phyloP scores from a whole-genome alignment of 2,329 filamentous ascomycete species.

The Westerdykella ornata region DNA sequence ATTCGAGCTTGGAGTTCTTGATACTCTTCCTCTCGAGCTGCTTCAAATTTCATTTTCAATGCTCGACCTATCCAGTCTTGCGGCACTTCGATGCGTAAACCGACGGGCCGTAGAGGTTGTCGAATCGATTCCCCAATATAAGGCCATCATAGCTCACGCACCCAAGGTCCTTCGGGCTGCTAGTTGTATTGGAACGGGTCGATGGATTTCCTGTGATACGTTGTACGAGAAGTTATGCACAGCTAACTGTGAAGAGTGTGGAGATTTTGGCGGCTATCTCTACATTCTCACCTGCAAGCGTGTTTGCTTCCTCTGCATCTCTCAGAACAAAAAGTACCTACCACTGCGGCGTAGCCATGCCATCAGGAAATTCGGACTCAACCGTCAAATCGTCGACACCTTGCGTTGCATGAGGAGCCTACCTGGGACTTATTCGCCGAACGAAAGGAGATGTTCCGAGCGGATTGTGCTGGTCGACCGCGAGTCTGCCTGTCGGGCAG shows the following conservation, averaged over 20 bases:
- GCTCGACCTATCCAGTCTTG: slow-evolving; percentile 32
- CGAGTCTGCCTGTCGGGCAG: slow-evolving; percentile 7
- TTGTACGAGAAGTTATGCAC: slow-evolving; percentile 33
- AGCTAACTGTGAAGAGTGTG: slow-evolving; percentile 31
- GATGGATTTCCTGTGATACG: slow-evolving; percentile 20
- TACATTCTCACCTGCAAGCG: slow-evolving; percentile 38
- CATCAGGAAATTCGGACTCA: slow-evolving; percentile 7
- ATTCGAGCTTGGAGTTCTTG: slow-evolving; percentile 4
- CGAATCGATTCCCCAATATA: slow-evolving; percentile 36
- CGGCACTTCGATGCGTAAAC: slow-evolving; percentile 34
- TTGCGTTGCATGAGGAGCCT: slow-evolving; percentile 9
- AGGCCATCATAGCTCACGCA: slow-evolving; percentile 25
- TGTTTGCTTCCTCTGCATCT: slow-evolving; percentile 32
- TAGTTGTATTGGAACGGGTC: slow-evolving; percentile 29
- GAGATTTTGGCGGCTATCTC: slow-evolving; percentile 36
- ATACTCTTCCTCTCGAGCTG: slow-evolving; percentile 8
- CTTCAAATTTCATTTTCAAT: slow-evolving; percentile 6
- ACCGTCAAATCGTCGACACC: slow-evolving; percentile 1
- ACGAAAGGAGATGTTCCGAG: slow-evolving; percentile 3
- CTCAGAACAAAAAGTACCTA: slow-evolving; percentile 19
- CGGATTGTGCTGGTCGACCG: slow-evolving; percentile 6
- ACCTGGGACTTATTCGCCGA: slow-evolving; percentile 13
- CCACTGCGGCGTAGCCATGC: slow-evolving; percentile 11
- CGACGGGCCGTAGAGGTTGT: slow-evolving; percentile 30
- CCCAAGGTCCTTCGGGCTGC: slow-evolving; percentile 30